These are phyloP conservation scores for Hypholoma fasciculare DNA, from an alignment of 768 basidiomycete species.

Conservation along the genomic window DNA sequence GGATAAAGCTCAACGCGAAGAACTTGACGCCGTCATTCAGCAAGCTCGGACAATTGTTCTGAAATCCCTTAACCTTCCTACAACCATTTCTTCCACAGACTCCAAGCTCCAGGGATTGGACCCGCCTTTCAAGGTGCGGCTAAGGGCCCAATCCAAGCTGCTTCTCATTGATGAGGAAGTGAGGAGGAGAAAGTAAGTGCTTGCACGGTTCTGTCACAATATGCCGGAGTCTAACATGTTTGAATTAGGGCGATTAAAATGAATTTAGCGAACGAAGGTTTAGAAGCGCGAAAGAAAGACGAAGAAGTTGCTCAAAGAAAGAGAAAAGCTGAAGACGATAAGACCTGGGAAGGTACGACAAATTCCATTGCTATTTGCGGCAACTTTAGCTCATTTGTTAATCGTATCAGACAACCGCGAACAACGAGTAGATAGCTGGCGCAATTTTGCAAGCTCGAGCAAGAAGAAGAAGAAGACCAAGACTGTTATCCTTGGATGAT, in stretches of 20 bases:
- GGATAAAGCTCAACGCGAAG: slow-evolving; percentile 76
- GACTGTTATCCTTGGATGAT: slow-evolving; percentile 62
- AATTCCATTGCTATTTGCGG: not conserved
- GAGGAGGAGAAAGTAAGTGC: slow-evolving; percentile 72
- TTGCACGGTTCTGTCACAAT: not conserved
- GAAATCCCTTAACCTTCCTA: slow-evolving; percentile 60
- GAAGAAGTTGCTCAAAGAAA: slow-evolving; percentile 78
- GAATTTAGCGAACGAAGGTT: slow-evolving; percentile 88
- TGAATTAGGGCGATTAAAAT: slow-evolving; percentile 75
- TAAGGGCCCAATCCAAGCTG: slow-evolving; percentile 77
- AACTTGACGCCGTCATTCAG: slow-evolving; percentile 76
- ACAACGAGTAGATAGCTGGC: slow-evolving; percentile 83
- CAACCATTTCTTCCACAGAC: slow-evolving; percentile 59
- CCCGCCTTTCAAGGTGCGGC: slow-evolving; percentile 66
- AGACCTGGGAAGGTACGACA: slow-evolving; percentile 79
- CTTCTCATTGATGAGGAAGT: slow-evolving; percentile 90
- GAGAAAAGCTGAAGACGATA: slow-evolving; percentile 88
- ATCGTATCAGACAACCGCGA: slow-evolving; percentile 64
- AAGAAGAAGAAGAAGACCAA: slow-evolving; percentile 89
- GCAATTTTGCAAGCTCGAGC: slow-evolving; percentile 60
- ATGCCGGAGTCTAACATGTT: not conserved
- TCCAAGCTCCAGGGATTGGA: slow-evolving; percentile 51
- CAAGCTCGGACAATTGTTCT: slow-evolving; percentile 73
- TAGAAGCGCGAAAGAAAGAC: slow-evolving; percentile 92
- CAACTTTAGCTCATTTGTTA: not conserved